Conservation (phyloP, 2,329 filamentous ascomycete species). For the Hymenoscyphus albidus region DNA sequence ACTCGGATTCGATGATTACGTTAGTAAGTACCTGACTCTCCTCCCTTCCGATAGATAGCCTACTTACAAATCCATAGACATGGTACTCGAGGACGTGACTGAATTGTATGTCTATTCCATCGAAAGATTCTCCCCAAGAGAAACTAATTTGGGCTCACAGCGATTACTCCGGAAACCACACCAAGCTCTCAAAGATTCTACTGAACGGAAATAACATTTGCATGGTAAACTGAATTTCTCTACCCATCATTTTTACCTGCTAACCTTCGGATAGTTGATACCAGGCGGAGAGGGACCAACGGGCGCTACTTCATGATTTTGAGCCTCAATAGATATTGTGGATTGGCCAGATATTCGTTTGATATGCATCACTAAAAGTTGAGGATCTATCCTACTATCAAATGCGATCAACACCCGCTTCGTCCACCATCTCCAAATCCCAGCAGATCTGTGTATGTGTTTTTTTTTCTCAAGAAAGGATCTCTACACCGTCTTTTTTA, state of each 20-base stretch:
- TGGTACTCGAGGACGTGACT: constrained; percentile 96
- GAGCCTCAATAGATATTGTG: not conserved
- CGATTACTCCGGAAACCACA: constrained; percentile 84
- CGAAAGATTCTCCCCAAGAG: not conserved
- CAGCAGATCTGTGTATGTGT: not conserved
- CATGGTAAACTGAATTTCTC: constrained; percentile 62
- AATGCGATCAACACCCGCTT: not conserved
- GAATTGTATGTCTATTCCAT: constrained; percentile 68
- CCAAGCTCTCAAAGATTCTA: constrained; percentile 88
- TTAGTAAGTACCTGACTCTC: constrained; percentile 68
- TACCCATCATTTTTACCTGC: not conserved
- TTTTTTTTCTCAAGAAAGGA: not conserved
- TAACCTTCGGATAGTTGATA: constrained; percentile 55
- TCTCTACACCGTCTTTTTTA: not conserved
- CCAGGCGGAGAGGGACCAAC: constrained; percentile 71
- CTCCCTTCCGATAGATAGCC: not conserved
- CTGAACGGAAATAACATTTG: constrained; percentile 98
- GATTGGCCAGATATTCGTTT: not conserved
- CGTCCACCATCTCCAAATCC: not conserved
- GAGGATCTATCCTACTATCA: not conserved
- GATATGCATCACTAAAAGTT: not conserved
- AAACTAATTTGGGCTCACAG: constrained; percentile 50
- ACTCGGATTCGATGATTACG: constrained; percentile 97
- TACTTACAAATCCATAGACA: constrained; percentile 58
- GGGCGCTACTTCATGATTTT: constrained; percentile 21